Conservation (phyloP, 306 rosid species). For the Betula pendula region DNA sequence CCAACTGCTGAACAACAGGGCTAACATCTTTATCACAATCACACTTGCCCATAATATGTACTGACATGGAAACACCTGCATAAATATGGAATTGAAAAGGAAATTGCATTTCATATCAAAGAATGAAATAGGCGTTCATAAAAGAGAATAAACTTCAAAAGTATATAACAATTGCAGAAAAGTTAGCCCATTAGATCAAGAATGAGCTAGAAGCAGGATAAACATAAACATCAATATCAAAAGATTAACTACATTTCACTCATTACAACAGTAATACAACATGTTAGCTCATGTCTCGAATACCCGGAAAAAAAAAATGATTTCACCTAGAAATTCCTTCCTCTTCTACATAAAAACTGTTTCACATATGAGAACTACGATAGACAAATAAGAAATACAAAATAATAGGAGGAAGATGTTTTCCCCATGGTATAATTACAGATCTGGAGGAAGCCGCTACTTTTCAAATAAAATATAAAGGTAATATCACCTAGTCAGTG, state of each 20-base stretch:
- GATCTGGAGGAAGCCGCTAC: no score
- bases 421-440: no score
- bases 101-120: background rate
- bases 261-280: background rate
- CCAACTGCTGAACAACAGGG: conserved; percentile 44
- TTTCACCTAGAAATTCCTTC: background rate
- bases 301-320: background rate
- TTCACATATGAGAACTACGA: background rate
- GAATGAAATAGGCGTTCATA: background rate
- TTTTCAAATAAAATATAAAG: no score
- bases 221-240: background rate
- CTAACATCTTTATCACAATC: conserved; percentile 43
- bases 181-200: background rate
- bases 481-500: no score
- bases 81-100: conserved; percentile 6
- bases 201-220: background rate
- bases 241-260: background rate
- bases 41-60: conserved; percentile 45
- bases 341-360: background rate
- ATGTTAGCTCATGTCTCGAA: background rate
- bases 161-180: background rate
- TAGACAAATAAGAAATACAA: background rate
- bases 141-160: background rate
- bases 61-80: conserved; percentile 66
- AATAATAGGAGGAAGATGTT: background rate